Evolutionary conservation across 257 asterid genomes (phyloP), one percentile per base, ranked within the genome.

Genomic region (Petunia secreta): DNA sequence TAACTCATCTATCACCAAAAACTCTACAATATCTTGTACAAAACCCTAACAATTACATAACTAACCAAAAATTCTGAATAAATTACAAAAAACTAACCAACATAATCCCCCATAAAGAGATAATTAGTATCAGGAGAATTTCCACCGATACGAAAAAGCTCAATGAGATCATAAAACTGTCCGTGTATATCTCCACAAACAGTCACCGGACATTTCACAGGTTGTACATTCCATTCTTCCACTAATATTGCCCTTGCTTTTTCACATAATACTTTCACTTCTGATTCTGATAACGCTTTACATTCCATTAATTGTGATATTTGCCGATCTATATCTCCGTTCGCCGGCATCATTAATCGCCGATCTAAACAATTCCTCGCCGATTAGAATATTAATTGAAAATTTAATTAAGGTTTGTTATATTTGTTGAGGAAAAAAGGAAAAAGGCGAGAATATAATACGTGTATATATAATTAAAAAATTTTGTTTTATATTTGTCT

Each of bases 101-200:
- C 98, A 62, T 94, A 94, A 82, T 94, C 98, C 6, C 98, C 98
- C 97, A 94, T 94, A 86, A 94, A 94, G 55, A 94, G 97, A 73
- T 94, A 94, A 85, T 94, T 94, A 34, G 98, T 94, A 77, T 94
- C 97, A 14, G 97, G 98, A 75, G 97, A 84, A 50, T 86, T 91
- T 73, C 98, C 98, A 10, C 98, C 98, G 37, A 92, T 94, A 81
- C 95, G 87, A 65, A 94, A 94, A 52, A 94, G 97, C 90, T 94
- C 98, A 81, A 94, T 87, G 68, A 94, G 90, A 89, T 94, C 98
- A 85, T 94, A 94, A 76, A 94, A 94, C 85, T 94, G 98, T 1
- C 98, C 97, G 15, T 93, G 97, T 75, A 93, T 93, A 75, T 93
- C 98, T 2, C 98, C 98, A 88, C 98, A 93, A 66, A 94, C 97